A percentile compares a stretch with the other conserved stretches of the same genome.
Evolutionary conservation across 2,329 filamentous ascomycete genomes (phyloP).

Genomic region (Colletotrichum shisoi): DNA sequence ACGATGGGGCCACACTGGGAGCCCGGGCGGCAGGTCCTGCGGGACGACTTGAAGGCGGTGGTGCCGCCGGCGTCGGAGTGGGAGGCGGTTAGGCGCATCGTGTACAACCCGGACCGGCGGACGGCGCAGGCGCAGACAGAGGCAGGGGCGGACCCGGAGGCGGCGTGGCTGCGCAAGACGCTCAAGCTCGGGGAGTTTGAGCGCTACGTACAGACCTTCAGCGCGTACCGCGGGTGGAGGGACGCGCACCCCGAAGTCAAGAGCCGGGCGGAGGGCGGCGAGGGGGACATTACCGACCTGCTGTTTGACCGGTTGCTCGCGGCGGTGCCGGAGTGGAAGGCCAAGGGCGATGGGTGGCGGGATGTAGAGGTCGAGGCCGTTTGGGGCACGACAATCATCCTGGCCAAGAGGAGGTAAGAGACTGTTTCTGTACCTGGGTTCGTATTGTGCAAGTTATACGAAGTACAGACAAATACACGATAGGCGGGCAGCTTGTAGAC

Average conservation of each 20-base stretch:
- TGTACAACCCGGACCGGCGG: constrained; percentile 64
- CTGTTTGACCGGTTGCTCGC: constrained; percentile 67
- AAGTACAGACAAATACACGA: too few species aligned
- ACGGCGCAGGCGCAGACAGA: constrained; percentile 49
- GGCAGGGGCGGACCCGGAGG: constrained; percentile 41
- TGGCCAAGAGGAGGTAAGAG: constrained; percentile 58
- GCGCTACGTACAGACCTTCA: constrained; percentile 69
- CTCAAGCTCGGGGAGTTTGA: constrained; percentile 66
- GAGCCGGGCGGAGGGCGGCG: constrained; percentile 61
- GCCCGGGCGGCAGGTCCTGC: constrained; percentile 64
- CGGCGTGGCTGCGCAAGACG: constrained; percentile 60
- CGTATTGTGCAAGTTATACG: too few species aligned
- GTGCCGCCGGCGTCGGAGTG: constrained; percentile 61
- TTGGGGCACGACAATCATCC: constrained; percentile 68
- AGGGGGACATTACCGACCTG: constrained; percentile 68
- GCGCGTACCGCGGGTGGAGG: constrained; percentile 66
- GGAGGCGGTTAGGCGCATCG: constrained; percentile 60
- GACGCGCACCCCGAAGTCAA: constrained; percentile 61
- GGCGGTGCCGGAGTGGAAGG: constrained; percentile 62
- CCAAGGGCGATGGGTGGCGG: constrained; percentile 58
- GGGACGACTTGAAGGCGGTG: constrained; percentile 60
- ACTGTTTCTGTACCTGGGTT: background rate
- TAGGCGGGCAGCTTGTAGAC: too few species aligned
- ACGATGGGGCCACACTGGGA: constrained; percentile 68
- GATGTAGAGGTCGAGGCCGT: constrained; percentile 64